Base-by-base conservation (phyloP, 441 rosid species). In the Aquilaria agallochum region DNA sequence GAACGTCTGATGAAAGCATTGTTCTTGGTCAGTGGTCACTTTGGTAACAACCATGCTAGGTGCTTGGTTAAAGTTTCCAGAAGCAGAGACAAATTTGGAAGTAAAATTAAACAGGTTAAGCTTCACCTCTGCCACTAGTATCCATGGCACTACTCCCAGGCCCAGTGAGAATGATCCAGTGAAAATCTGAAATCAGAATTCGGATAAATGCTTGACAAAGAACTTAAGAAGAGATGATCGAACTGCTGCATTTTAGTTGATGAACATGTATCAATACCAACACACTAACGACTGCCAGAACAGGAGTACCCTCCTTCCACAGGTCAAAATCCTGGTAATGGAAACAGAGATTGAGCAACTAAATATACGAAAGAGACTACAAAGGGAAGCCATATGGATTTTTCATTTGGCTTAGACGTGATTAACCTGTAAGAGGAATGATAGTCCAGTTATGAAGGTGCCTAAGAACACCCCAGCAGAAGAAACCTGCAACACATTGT, bases 121-220 rank as follows among this genome's bases (percentile, higher is more conserved):
- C 44, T 20, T 57, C 69, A 88, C 97, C 90, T 88, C 97, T 2
- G 92, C 76, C 83, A 86, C 78, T 53, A 91, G 75, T 70, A 83
- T 76, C 85, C 80, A 76, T 11, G 92, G 87, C 44, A 88, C 63
- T 32, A 87, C 92, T 60, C 73, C 75, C 75, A 83, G 69, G 68
- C 94, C 97, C 3, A 80, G 10, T 9, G 80, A 63, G 59, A 62
- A 73, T 33, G 75, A 11, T 13, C 72, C 12, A 8, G 54, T 49
- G 47, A 53, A 78, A 4, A 76, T 83, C 96, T 86, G 77, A 20
- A 20, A 20, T 20, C 20, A 20, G 20, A 20, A 20, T 20, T 20
- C 20, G 20, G 20, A 20, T 20, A 20, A 20, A 20, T 20, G 20
- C 20, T 20, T 20, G 20, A 20, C 20, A 20, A 20, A 20, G 20